Conservation (phyloP, 139 green algal genomes). For the Chlamydomonas applanata region DNA sequence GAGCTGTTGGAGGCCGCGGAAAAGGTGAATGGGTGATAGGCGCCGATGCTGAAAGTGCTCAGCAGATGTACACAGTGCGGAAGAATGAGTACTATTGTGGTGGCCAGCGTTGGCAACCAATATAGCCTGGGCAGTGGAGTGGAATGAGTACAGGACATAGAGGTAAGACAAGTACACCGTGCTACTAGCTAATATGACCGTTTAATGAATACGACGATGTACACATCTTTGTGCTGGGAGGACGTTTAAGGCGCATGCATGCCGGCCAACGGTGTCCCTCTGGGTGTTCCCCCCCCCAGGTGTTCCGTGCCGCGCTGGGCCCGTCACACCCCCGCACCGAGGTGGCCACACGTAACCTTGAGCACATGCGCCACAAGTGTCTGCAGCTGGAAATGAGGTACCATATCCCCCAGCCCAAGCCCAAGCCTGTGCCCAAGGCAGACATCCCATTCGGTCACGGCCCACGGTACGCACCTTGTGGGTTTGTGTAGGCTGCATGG, state of each 20-base stretch:
- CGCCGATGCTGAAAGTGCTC: too few species aligned
- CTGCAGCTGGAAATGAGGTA: slow-evolving; percentile 22
- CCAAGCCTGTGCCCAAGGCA: slow-evolving; percentile 1
- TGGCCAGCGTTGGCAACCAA: too few species aligned
- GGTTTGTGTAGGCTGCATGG: background rate
- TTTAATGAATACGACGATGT: too few species aligned
- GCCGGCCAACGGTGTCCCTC: too few species aligned
- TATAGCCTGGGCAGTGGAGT: too few species aligned
- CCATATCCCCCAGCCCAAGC: background rate
- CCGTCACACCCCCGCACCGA: slow-evolving; percentile 32
- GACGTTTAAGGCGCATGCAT: too few species aligned
- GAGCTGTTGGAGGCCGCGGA: slow-evolving; percentile 34
- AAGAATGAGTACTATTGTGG: too few species aligned
- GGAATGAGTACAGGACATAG: too few species aligned
- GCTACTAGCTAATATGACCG: too few species aligned
- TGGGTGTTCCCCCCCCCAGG: slow-evolving; percentile 1
- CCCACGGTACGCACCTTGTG: background rate
- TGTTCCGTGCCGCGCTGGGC: slow-evolving; percentile 34
- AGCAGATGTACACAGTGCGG: too few species aligned
- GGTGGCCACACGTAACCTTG: slow-evolving; percentile 31
- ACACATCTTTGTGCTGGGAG: too few species aligned
- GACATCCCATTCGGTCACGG: slow-evolving; percentile 1
- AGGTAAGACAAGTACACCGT: too few species aligned
- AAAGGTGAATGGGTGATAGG: background rate
- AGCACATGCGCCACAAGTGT: slow-evolving; percentile 28